These are phyloP conservation scores for Brettanomyces naardenensis DNA, from an alignment of 805 yeast genomes.

Conservation along the genomic window DNA sequence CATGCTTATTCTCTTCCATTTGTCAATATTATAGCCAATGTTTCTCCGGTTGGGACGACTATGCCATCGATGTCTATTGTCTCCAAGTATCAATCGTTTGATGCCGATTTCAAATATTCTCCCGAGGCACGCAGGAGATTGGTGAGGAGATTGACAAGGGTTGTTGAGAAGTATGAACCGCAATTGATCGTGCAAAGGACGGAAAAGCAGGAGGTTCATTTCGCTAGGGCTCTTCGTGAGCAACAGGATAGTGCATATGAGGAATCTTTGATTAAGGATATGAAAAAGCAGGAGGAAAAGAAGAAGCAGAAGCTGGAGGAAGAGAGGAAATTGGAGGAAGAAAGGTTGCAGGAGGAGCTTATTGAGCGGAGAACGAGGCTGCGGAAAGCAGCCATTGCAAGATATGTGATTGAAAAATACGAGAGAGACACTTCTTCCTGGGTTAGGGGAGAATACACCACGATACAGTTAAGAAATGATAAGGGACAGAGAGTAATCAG, in stretches of 20 bases:
- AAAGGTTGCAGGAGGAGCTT: conserved; percentile 12
- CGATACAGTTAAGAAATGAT: conserved; percentile 48
- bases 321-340: conserved; percentile 17
- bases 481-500: conserved; percentile 42
- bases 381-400: conserved; percentile 15
- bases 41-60: conserved; percentile 41
- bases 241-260: conserved; percentile 64
- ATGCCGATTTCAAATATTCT: neutral
- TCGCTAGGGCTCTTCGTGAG: conserved; percentile 49
- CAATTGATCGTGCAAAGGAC: conserved; percentile 51
- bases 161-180: conserved; percentile 49
- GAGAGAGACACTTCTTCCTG: conserved; percentile 9
- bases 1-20: conserved; percentile 49
- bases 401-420: conserved; percentile 2
- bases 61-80: conserved; percentile 42
- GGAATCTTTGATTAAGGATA: conserved; percentile 51
- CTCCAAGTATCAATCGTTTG: conserved; percentile 30
- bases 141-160: conserved; percentile 29
- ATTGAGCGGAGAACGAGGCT: conserved; percentile 9
- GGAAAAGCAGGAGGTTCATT: conserved; percentile 52
- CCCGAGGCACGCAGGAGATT: conserved; percentile 20
- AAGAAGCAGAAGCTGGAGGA: conserved; percentile 15
- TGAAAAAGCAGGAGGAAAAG: conserved; percentile 41
- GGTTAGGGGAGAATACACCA: conserved; percentile 26
- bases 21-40: conserved; percentile 46